phyloP scores from a whole-genome alignment of 352 stramenopile species.

The Pythium oligandrum region DNA sequence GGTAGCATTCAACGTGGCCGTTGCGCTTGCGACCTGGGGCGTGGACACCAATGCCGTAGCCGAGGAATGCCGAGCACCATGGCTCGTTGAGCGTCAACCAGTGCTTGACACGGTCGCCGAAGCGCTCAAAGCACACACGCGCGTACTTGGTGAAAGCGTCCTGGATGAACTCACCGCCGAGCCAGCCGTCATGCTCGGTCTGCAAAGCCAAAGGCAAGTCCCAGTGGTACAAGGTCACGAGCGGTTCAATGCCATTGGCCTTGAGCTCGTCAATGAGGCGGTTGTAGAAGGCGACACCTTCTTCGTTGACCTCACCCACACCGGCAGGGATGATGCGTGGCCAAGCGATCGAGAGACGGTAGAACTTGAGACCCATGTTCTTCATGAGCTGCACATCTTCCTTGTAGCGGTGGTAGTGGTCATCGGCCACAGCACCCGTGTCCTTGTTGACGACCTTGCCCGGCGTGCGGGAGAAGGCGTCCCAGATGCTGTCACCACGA shows the following conservation, averaged over 20 bases:
- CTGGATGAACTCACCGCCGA: constrained; percentile 52
- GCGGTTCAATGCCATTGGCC: constrained; percentile 70
- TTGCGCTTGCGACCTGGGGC: constrained; percentile 63
- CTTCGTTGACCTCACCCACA: constrained; percentile 61
- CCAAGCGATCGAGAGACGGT: constrained; percentile 94
- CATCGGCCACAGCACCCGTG: constrained; percentile 82
- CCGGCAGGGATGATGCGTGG: constrained; percentile 69
- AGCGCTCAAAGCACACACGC: constrained; percentile 83
- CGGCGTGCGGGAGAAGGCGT: constrained; percentile 72
- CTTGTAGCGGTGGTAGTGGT: constrained; percentile 90
- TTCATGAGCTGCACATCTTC: constrained; percentile 92
- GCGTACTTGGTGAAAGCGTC: constrained; percentile 80
- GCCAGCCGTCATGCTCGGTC: constrained; percentile 63
- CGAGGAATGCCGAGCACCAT: constrained; percentile 48
- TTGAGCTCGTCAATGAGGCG: constrained; percentile 83
- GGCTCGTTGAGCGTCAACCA: constrained; percentile 96
- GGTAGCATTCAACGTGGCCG: constrained; percentile 27
- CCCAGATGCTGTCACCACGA: constrained; percentile 88
- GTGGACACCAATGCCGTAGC: constrained; percentile 57
- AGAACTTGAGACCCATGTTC: constrained; percentile 84
- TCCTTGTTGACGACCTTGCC: constrained; percentile 54
- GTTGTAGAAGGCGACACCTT: constrained; percentile 91
- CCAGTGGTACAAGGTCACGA: constrained; percentile 96
- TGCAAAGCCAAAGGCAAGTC: constrained; percentile 86
- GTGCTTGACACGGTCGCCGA: constrained; percentile 87